Conservation (phyloP, 2,329 filamentous ascomycete genomes). For the Trichoderma citrinoviride region DNA sequence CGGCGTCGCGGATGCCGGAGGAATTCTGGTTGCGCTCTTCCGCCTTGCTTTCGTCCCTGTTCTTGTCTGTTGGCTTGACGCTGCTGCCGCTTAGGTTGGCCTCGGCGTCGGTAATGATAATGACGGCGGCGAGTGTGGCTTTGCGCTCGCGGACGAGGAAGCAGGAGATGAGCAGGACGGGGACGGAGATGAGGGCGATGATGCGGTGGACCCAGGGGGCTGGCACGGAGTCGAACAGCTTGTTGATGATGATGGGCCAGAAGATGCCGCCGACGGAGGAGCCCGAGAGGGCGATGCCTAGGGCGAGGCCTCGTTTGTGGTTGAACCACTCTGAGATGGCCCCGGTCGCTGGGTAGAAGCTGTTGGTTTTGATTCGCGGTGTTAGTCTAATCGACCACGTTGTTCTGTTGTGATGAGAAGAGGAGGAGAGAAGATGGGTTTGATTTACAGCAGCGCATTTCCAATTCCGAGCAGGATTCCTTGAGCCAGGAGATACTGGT, state of each 20-base stretch:
- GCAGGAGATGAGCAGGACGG: conserved; percentile 30
- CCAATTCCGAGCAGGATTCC: conserved; percentile 43
- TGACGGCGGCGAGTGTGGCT: conserved; percentile 15
- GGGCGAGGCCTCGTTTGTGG: conserved; percentile 31
- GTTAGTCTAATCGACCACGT: neutral
- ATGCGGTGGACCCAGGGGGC: conserved; percentile 26
- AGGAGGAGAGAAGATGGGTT: neutral
- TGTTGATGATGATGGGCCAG: conserved; percentile 32
- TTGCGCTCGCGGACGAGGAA: conserved; percentile 32
- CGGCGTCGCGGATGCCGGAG: conserved; percentile 28
- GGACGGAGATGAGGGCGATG: conserved; percentile 28
- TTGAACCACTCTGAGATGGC: conserved; percentile 36
- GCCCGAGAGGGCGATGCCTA: conserved; percentile 34
- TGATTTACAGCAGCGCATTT: conserved; percentile 36
- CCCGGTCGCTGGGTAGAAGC: conserved; percentile 34
- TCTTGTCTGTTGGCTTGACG: conserved; percentile 18
- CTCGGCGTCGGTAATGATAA: conserved; percentile 4
- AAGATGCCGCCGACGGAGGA: conserved; percentile 34
- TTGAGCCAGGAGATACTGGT: conserved; percentile 40
- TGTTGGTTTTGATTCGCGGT: neutral
- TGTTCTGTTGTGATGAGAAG: neutral
- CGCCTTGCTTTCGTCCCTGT: neutral
- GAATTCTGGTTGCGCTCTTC: too few species aligned
- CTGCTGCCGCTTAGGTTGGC: conserved; percentile 10
- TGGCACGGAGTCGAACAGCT: conserved; percentile 20